Conservation (phyloP, 2,329 filamentous ascomycete species). For the Rhynchosporium secalis region DNA sequence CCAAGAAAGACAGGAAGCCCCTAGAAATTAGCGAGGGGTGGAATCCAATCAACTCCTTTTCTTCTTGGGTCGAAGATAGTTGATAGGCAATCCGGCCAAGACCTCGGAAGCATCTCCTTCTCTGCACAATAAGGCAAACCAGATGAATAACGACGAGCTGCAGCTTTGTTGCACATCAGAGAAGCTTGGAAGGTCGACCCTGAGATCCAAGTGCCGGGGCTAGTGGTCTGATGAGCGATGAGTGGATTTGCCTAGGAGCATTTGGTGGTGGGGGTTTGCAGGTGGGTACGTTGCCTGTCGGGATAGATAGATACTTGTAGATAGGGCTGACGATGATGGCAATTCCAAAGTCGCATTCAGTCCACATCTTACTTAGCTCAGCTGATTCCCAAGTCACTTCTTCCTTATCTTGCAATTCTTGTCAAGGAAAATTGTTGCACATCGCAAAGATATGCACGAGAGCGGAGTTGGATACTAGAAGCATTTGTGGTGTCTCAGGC, state of each 20-base stretch:
- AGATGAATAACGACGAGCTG: neutral
- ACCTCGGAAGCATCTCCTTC: neutral
- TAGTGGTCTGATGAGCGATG: neutral
- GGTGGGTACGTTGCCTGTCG: neutral
- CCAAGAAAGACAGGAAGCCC: constrained; percentile 5
- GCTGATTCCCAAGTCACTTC: constrained; percentile 2
- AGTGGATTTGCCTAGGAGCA: neutral
- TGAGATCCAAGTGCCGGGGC: neutral
- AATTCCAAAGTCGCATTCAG: neutral
- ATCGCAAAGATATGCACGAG: constrained; percentile 17
- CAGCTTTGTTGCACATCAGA: constrained; percentile 8
- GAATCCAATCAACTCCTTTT: neutral
- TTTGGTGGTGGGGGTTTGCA: neutral
- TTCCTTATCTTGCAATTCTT: neutral
- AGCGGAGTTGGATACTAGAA: constrained; percentile 15
- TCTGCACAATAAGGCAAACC: neutral
- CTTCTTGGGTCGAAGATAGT: constrained; percentile 5
- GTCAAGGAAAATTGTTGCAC: constrained; percentile 6
- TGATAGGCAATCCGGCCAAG: neutral
- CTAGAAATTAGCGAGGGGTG: neutral
- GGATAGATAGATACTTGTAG: neutral
- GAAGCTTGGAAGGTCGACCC: constrained; percentile 7
- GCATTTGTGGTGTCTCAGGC: constrained; percentile 7
- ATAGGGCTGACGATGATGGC: constrained; percentile 5
- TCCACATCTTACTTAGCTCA: neutral